Evolutionary conservation across 257 asterid genomes (phyloP).

Genomic region (Jacaranda mimosifolia): DNA sequence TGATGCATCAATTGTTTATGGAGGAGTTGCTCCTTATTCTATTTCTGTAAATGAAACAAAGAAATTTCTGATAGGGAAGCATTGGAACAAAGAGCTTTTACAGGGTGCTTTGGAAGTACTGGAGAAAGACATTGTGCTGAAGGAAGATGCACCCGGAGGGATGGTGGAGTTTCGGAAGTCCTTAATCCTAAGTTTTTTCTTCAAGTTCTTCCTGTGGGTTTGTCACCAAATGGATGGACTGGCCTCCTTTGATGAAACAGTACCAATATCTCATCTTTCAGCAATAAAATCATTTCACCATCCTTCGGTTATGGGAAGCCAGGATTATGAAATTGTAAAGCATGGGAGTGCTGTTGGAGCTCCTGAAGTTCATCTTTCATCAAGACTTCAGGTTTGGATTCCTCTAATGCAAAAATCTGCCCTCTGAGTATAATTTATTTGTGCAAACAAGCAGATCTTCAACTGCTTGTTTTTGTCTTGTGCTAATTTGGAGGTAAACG

Average conservation of each 20-base stretch:
- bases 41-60: constrained; percentile 62
- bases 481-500: constrained; percentile 6
- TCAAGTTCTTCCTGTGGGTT: constrained; percentile 92
- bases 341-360: constrained; percentile 86
- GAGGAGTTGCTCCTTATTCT: constrained; percentile 94
- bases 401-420: constrained; percentile 25
- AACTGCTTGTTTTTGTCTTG: neutral
- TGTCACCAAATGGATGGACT: constrained; percentile 78
- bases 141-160: constrained; percentile 95
- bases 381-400: constrained; percentile 80
- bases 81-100: constrained; percentile 74
- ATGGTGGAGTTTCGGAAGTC: constrained; percentile 95
- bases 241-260: constrained; percentile 52
- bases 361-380: constrained; percentile 92
- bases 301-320: constrained; percentile 69
- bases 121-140: constrained; percentile 77
- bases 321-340: constrained; percentile 76
- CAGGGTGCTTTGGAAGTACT: constrained; percentile 66
- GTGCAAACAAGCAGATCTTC: neutral
- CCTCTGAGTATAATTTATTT: constrained; percentile 7
- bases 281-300: constrained; percentile 71
- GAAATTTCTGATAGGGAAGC: constrained; percentile 70
- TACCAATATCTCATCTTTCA: constrained; percentile 76
- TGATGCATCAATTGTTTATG: constrained; percentile 80
- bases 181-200: constrained; percentile 84